These are phyloP conservation scores for Scheffersomyces coipomensis DNA, from an alignment of 805 yeast genomes.

Conservation along the genomic window DNA sequence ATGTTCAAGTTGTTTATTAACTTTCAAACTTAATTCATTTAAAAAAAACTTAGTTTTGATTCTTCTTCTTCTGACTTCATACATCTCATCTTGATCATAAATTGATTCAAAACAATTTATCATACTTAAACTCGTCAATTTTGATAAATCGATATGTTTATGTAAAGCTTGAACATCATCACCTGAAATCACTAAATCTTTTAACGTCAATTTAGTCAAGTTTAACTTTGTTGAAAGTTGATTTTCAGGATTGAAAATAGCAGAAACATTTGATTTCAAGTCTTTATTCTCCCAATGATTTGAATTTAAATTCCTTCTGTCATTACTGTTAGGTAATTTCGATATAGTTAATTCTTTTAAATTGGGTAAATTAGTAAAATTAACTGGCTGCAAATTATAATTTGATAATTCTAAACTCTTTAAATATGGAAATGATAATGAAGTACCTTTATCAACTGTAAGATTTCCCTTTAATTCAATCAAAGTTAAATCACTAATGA, in stretches of 20 bases:
- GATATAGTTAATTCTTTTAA: slow-evolving; percentile 15
- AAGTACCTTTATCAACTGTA: slow-evolving; percentile 12
- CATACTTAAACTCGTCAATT: slow-evolving; percentile 6
- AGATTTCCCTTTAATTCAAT: slow-evolving; percentile 7
- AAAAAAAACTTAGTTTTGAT: slow-evolving; percentile 9
- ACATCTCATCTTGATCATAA: not conserved
- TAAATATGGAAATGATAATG: slow-evolving; percentile 5
- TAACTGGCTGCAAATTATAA: slow-evolving; percentile 8
- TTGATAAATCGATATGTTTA: slow-evolving; percentile 3
- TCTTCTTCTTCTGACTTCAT: slow-evolving; percentile 7
- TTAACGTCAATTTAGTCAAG: slow-evolving; percentile 6
- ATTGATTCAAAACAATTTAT: slow-evolving; percentile 11
- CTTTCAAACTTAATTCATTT: slow-evolving; percentile 5
- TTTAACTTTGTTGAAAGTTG: not conserved
- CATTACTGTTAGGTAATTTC: too few species aligned
- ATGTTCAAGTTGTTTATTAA: slow-evolving; percentile 3
- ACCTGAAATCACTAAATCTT: slow-evolving; percentile 7
- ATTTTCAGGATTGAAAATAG: not conserved
- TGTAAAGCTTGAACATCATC: slow-evolving; percentile 7
- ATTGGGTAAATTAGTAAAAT: slow-evolving; percentile 9
- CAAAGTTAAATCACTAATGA: slow-evolving; percentile 13
- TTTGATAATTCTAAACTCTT: slow-evolving; percentile 13
- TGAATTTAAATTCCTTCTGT: too few species aligned
- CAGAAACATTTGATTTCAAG: slow-evolving; percentile 3
- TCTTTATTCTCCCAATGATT: slow-evolving; percentile 1